These are phyloP conservation scores for Uncinocarpus reesii DNA, from an alignment of 2,329 filamentous ascomycete genomes.

Conservation along the genomic window DNA sequence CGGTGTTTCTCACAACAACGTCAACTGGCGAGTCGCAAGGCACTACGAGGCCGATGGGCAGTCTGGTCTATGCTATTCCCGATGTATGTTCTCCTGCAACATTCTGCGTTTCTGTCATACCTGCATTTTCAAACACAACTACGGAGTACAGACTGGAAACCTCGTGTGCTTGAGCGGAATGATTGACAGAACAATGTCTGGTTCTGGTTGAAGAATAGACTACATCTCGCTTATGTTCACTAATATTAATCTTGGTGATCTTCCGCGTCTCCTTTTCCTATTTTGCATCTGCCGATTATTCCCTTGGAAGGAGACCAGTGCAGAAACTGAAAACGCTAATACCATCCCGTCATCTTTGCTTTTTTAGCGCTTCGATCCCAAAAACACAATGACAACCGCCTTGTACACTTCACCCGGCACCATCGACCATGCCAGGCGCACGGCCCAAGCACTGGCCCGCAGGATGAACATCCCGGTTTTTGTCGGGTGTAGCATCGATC, in stretches of 20 bases:
- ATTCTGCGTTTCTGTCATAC: neutral
- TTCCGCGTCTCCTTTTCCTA: no score
- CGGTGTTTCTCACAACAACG: slow-evolving; percentile 50
- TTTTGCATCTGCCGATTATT: neutral
- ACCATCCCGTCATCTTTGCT: neutral
- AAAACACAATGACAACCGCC: slow-evolving; percentile 58
- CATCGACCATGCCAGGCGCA: slow-evolving; percentile 73
- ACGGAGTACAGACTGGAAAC: no score
- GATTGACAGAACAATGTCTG: no score
- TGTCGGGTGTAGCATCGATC: slow-evolving; percentile 76
- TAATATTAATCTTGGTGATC: no score
- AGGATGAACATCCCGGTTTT: slow-evolving; percentile 68
- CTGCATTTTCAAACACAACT: neutral
- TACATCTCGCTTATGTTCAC: no score
- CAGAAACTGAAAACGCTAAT: slow-evolving; percentile 2
- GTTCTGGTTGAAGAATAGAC: no score
- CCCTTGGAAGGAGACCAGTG: no score
- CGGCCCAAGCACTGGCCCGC: slow-evolving; percentile 73
- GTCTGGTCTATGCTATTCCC: slow-evolving; percentile 87
- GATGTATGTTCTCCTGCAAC: slow-evolving; percentile 50
- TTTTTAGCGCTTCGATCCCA: slow-evolving; percentile 35
- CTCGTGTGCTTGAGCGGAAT: no score
- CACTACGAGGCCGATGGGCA: slow-evolving; percentile 55
- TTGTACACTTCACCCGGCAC: slow-evolving; percentile 64
- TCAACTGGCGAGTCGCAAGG: slow-evolving; percentile 35